Evolutionary conservation across 2,329 filamentous ascomycete genomes (phyloP), one percentile per base, ranked within the genome.

Genomic region (Aspergillus glaucus): DNA sequence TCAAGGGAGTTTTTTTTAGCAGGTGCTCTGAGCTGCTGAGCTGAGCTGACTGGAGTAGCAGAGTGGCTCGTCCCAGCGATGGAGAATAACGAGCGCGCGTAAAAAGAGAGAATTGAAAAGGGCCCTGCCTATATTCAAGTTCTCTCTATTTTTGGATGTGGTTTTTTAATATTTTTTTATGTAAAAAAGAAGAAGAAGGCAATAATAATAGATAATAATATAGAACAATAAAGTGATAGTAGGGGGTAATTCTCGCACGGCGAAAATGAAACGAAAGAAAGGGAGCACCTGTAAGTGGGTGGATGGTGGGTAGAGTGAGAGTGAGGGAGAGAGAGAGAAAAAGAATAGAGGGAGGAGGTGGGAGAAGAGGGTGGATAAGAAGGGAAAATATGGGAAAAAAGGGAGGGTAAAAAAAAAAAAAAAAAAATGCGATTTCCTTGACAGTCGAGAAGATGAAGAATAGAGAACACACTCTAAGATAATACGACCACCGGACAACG

Each of bases 101-200:
- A 41, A 58, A 60, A 52, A 55, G 60, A 50, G 54, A 30, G 53
- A 59, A 61, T 54, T 59, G 55, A 62, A 65, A 60, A 63, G 63
- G 66, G 59, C 66, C 37, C 65, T 64, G 65, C 66, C 64, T 57
- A 50, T 56, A 60, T 58, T 53, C 53, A 59, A 57, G 56, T 57
- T 57, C 62, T 64, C 60, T 43, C 14, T 15, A 15, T 28, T 17
- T 43, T 43, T 43, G 14, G n/a, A 30, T 9, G 40, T 19, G 14
- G 10, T 43, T n/a, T 26, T 43, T 28, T 12, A 30, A 30, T 30
- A 28, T 43, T 30, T 43, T 43, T 43, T 43, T n/a, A 22, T 19
- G 15, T n/a, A 28, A n/a, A 42, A 42, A 42, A 17, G 62, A 57
- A 48, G 62, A 57, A 48, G 50, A 53, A 5, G 9, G 26, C 9